Conservation (phyloP, 805 yeast genomes). For the Metschnikowia santaceciliae region DNA sequence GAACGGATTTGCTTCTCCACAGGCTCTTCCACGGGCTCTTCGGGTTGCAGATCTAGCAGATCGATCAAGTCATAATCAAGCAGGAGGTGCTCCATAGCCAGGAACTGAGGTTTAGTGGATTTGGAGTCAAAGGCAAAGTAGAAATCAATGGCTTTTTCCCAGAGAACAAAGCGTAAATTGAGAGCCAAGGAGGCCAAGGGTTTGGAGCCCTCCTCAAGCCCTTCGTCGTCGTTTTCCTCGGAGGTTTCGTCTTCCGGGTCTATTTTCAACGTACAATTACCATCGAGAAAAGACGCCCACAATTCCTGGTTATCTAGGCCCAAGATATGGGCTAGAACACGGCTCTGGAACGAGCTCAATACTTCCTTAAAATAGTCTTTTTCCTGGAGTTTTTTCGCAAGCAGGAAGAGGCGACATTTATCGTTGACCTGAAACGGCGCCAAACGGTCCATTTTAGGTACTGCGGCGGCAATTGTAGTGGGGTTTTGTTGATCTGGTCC, state of each 20-base stretch:
- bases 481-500: too few relatives aligned
- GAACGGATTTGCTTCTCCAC: neutral
- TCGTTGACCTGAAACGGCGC: conserved; percentile 35
- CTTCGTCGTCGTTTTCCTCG: conserved; percentile 17
- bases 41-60: conserved; percentile 10
- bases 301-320: conserved; percentile 29
- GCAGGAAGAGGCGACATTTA: conserved; percentile 27
- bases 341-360: conserved; percentile 53
- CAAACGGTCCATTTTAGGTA: conserved; percentile 30
- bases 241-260: conserved; percentile 8
- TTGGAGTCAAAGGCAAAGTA: conserved; percentile 25
- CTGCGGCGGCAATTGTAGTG: too few relatives aligned
- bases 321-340: conserved; percentile 45
- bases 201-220: conserved; percentile 41
- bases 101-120: conserved; percentile 8
- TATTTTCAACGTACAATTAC: conserved; percentile 28
- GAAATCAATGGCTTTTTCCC: conserved; percentile 65
- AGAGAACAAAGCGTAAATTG: conserved; percentile 61
- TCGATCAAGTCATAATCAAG: conserved; percentile 37
- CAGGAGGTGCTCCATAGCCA: conserved; percentile 27
- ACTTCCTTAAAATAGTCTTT: conserved; percentile 29
- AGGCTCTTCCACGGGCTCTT: neutral
- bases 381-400: conserved; percentile 32
- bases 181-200: conserved; percentile 45
- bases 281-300: conserved; percentile 49